Evolutionary conservation across 768 basidiomycete genomes (phyloP).

Genomic region (Hypholoma fasciculare): DNA sequence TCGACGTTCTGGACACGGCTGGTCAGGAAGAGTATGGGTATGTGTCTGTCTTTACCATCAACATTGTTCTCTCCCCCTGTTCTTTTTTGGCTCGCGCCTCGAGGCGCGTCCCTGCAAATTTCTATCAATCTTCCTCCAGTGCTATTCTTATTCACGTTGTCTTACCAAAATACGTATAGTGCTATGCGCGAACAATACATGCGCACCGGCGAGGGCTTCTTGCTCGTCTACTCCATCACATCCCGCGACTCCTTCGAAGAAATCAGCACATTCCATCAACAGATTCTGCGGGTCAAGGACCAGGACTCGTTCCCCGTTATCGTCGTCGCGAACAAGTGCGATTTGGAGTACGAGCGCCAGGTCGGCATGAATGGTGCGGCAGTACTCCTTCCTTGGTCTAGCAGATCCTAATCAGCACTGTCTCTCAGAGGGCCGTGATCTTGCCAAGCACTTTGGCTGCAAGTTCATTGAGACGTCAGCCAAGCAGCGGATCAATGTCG

Average conservation of each 20-base stretch:
- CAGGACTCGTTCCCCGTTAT: constrained; percentile 95
- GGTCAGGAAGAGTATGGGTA: constrained; percentile 99
- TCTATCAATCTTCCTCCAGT: not conserved
- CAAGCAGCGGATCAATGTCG: constrained; percentile 95
- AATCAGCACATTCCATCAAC: constrained; percentile 94
- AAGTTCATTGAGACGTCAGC: constrained; percentile 97
- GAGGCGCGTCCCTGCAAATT: constrained; percentile 13
- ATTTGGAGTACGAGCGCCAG: constrained; percentile 94
- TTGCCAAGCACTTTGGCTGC: constrained; percentile 93
- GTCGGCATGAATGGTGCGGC: constrained; percentile 89
- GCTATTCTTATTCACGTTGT: not conserved
- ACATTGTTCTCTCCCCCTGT: constrained; percentile 6
- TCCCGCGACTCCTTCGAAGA: constrained; percentile 97
- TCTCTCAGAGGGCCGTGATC: constrained; percentile 87
- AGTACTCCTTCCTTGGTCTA: not conserved
- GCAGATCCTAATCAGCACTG: not conserved
- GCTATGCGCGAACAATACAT: constrained; percentile 99
- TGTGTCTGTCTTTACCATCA: constrained; percentile 28
- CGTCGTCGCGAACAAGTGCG: constrained; percentile 97
- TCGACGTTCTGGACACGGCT: constrained; percentile 96
- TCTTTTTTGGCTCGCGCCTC: constrained; percentile 17
- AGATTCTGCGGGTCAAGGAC: constrained; percentile 96
- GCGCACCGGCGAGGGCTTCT: constrained; percentile 97
- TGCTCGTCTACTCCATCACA: constrained; percentile 98
- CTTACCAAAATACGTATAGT: constrained; percentile 34